These are phyloP conservation scores for Hevea brasiliensis DNA, from an alignment of 345 rosid species.

Conservation along the genomic window DNA sequence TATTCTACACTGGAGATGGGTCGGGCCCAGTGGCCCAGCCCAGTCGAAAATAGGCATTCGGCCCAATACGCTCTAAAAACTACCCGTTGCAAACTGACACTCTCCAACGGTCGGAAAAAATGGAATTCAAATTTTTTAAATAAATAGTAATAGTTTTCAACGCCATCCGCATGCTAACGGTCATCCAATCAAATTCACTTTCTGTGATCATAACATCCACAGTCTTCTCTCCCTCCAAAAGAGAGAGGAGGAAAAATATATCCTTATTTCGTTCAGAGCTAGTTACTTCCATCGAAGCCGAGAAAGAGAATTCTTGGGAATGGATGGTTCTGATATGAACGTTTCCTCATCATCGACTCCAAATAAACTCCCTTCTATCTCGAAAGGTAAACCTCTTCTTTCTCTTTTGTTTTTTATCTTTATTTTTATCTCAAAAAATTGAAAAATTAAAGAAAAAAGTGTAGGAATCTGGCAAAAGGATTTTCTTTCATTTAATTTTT, in stretches of 20 bases:
- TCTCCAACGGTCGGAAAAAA: not conserved
- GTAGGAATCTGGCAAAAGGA: not conserved
- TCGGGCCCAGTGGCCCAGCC: not conserved
- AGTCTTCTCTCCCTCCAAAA: too few species aligned
- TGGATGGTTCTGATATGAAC: constrained; percentile 23
- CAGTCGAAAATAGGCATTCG: too few species aligned
- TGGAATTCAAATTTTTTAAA: constrained; percentile 2
- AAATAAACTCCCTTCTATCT: constrained; percentile 11
- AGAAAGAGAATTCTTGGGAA: constrained; percentile 38
- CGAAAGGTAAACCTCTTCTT: constrained; percentile 23
- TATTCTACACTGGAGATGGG: too few species aligned
- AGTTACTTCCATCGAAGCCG: too few species aligned
- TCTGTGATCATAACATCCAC: not conserved
- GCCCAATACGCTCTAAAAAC: constrained; percentile 1
- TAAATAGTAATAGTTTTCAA: not conserved
- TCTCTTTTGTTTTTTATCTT: not conserved
- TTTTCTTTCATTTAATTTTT: constrained; percentile 1
- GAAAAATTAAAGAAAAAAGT: not conserved
- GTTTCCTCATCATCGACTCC: constrained; percentile 12
- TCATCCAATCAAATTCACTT: not conserved
- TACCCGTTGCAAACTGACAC: not conserved
- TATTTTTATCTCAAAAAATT: not conserved
- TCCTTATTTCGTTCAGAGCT: not conserved
- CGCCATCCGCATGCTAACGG: constrained; percentile 1
- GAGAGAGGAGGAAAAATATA: too few species aligned